These are phyloP conservation scores for Rosellinia necatrix DNA, from an alignment of 2,329 filamentous ascomycete species.

Conservation along the genomic window DNA sequence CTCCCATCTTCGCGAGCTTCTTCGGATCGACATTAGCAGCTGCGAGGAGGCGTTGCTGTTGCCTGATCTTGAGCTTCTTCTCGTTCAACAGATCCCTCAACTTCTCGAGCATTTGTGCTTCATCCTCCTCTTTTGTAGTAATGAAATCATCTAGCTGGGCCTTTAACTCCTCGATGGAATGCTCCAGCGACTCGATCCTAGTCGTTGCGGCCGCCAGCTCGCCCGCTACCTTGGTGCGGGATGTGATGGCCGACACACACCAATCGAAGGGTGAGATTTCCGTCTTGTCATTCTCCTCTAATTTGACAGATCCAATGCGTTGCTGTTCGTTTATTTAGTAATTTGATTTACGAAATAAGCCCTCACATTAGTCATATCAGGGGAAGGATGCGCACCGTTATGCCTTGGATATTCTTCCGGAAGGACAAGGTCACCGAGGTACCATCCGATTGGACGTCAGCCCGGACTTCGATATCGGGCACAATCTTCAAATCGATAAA, in stretches of 20 bases:
- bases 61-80: slow-evolving; percentile 79
- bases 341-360: slow-evolving; percentile 11
- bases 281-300: slow-evolving; percentile 57
- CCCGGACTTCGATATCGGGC: slow-evolving; percentile 62
- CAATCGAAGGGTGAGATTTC: slow-evolving; percentile 71
- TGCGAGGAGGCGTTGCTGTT: slow-evolving; percentile 68
- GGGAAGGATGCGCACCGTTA: slow-evolving; percentile 59
- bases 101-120: slow-evolving; percentile 69
- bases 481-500: slow-evolving; percentile 56
- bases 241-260: slow-evolving; percentile 63
- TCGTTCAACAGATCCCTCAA: slow-evolving; percentile 74
- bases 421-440: slow-evolving; percentile 64
- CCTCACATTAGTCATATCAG: too few species aligned
- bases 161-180: slow-evolving; percentile 62
- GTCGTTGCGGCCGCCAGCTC: slow-evolving; percentile 50
- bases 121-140: slow-evolving; percentile 67
- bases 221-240: slow-evolving; percentile 50
- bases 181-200: slow-evolving; percentile 55
- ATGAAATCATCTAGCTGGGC: slow-evolving; percentile 69
- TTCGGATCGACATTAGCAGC: slow-evolving; percentile 49
- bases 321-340: slow-evolving; percentile 51
- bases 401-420: slow-evolving; percentile 68
- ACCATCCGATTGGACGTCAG: slow-evolving; percentile 57
- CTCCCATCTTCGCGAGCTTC: slow-evolving; percentile 41
- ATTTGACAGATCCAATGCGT: slow-evolving; percentile 68